Evolutionary conservation across 108 stramenopile species (phyloP).

Genomic region (Conticribra guillardii): DNA sequence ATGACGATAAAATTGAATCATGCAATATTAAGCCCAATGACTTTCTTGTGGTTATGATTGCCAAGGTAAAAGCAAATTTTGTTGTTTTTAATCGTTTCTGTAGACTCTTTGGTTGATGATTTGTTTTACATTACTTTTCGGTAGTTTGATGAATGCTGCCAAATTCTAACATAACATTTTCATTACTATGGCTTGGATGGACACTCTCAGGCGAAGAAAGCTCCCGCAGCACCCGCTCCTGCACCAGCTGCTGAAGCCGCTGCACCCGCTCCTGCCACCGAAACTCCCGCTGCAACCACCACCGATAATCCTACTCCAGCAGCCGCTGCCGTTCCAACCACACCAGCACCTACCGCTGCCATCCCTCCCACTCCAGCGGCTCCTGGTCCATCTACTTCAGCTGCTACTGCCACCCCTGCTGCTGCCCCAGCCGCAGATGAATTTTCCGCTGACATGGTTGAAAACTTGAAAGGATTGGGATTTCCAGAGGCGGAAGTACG

Average conservation of each 20-base stretch:
- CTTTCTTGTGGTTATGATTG: conserved; percentile 97
- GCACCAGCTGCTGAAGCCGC: conserved; percentile 51
- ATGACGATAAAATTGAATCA: conserved; percentile 79
- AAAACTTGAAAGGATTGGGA: conserved; percentile 82
- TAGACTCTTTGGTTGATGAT: too few species aligned
- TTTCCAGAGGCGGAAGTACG: conserved; percentile 84
- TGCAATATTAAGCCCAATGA: conserved; percentile 88
- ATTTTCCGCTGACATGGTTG: conserved; percentile 70
- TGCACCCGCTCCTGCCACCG: conserved; percentile 45
- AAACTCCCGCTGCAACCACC: conserved; percentile 50
- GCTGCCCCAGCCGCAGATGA: conserved; percentile 52
- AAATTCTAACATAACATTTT: neutral
- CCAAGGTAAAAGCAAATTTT: conserved; percentile 66
- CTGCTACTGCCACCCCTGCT: conserved; percentile 35
- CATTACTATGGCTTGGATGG: neutral
- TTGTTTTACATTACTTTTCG: too few species aligned
- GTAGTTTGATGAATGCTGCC: too few species aligned
- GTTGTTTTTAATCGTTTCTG: neutral
- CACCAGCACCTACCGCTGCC: conserved; percentile 41
- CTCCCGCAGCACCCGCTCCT: conserved; percentile 56
- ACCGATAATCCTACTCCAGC: conserved; percentile 53
- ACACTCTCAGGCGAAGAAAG: conserved; percentile 59
- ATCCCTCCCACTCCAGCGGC: conserved; percentile 50
- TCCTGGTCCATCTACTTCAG: conserved; percentile 37
- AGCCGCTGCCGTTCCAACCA: conserved; percentile 30